Percentiles rank a stretch among this genome's conserved stretches.
Evolutionary conservation across 2,329 filamentous ascomycete genomes (phyloP).

Genomic region (Fusarium brachygibbosum): DNA sequence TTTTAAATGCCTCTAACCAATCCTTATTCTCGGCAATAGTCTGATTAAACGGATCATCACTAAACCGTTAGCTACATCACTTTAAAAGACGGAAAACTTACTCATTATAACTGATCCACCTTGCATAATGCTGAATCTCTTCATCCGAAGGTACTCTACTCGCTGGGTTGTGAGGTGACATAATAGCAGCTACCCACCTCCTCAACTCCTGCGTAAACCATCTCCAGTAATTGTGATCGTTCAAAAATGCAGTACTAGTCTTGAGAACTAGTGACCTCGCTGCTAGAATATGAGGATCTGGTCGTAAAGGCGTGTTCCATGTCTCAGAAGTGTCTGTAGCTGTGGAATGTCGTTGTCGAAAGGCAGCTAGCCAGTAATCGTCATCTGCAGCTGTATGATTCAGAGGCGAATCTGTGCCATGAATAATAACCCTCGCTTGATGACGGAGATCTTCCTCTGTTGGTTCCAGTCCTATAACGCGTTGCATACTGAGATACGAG

Average conservation of each 20-base stretch:
- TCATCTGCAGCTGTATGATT: conserved; percentile 45
- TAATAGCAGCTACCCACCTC: conserved; percentile 46
- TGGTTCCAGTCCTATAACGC: conserved; percentile 38
- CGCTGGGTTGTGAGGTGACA: conserved; percentile 46
- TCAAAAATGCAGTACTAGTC: conserved; percentile 37
- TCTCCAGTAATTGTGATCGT: conserved; percentile 46
- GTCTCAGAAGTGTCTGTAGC: conserved; percentile 6
- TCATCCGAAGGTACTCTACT: conserved; percentile 43
- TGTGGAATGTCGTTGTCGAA: conserved; percentile 41
- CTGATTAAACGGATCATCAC: conserved; percentile 49
- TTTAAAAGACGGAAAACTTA: background rate
- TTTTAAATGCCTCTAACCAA: conserved; percentile 46
- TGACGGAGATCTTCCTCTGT: conserved; percentile 36
- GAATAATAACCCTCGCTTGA: conserved; percentile 39
- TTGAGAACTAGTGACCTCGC: conserved; percentile 34
- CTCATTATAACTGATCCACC: conserved; percentile 49
- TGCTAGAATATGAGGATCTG: conserved; percentile 24
- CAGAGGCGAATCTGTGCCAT: conserved; percentile 33
- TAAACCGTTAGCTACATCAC: conserved; percentile 15
- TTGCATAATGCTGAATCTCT: conserved; percentile 48
- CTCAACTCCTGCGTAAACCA: conserved; percentile 43
- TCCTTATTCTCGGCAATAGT: conserved; percentile 46
- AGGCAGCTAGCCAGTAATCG: conserved; percentile 42
- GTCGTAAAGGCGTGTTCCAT: conserved; percentile 2
- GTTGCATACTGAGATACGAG: conserved; percentile 33